phyloP scores from a whole-genome alignment of 352 stramenopile genomes.

The Globisporangium recalcitrans region DNA sequence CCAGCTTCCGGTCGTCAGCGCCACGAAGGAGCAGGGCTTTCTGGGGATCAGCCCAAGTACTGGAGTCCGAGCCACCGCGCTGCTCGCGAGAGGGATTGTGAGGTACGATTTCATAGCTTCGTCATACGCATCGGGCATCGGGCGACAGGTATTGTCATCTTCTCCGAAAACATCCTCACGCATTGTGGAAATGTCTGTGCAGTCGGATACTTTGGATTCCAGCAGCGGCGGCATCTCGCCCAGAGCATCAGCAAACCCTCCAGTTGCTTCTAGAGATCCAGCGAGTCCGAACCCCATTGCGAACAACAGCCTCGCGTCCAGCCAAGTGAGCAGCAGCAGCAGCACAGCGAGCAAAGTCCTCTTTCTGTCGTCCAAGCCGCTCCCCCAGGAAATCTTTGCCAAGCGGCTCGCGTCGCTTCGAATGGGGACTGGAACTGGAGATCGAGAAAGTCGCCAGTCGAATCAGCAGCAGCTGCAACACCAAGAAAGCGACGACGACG shows the following conservation, averaged over 20 bases:
- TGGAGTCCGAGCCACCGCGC: neutral
- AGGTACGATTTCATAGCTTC: slow-evolving; percentile 1
- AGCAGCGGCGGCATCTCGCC: slow-evolving; percentile 14
- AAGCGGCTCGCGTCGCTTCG: slow-evolving; percentile 10
- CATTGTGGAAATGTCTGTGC: neutral
- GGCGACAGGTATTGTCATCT: no score
- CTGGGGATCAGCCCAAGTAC: neutral
- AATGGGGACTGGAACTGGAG: slow-evolving; percentile 4
- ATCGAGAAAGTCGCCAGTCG: neutral
- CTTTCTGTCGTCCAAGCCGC: slow-evolving; percentile 10
- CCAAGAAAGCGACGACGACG: slow-evolving; percentile 7
- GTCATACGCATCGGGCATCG: no score
- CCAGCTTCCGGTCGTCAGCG: neutral
- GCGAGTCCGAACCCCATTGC: neutral
- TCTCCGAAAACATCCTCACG: no score
- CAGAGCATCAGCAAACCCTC: neutral
- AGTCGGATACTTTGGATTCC: slow-evolving; percentile 19
- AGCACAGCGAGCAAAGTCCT: slow-evolving; percentile 5
- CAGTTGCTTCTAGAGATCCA: neutral
- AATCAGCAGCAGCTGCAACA: neutral
- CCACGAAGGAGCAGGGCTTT: neutral
- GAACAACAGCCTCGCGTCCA: neutral
- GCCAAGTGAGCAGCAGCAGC: slow-evolving; percentile 10
- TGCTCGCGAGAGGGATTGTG: neutral
- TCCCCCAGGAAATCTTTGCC: slow-evolving; percentile 15